phyloP scores from a whole-genome alignment of 257 asterid genomes.

The Cordia subcordata region DNA sequence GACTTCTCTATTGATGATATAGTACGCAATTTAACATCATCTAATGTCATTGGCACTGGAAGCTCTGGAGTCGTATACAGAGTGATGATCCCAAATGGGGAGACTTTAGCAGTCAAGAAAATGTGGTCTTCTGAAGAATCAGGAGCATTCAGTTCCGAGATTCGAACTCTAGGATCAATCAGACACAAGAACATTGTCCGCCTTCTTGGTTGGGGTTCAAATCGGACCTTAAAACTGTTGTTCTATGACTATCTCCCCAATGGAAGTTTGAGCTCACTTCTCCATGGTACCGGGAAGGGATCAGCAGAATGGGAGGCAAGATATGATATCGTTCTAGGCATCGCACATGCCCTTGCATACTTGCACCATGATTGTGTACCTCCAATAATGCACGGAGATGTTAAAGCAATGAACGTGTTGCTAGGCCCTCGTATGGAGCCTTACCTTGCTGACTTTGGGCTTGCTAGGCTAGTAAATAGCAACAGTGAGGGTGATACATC shows the following conservation, averaged over 20 bases:
- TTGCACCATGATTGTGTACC: slow-evolving; percentile 94
- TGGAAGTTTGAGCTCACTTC: slow-evolving; percentile 93
- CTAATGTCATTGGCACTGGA: slow-evolving; percentile 91
- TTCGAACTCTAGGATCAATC: slow-evolving; percentile 75
- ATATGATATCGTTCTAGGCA: slow-evolving; percentile 64
- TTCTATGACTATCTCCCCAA: slow-evolving; percentile 90
- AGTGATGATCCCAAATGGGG: slow-evolving; percentile 67
- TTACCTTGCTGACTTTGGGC: slow-evolving; percentile 86
- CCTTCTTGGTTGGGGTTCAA: slow-evolving; percentile 89
- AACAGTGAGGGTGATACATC: slow-evolving; percentile 25
- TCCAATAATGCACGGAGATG: slow-evolving; percentile 93
- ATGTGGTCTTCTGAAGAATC: slow-evolving; percentile 94
- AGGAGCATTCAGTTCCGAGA: slow-evolving; percentile 74
- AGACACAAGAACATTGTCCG: slow-evolving; percentile 90
- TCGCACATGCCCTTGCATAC: slow-evolving; percentile 85
- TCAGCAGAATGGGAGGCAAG: slow-evolving; percentile 88
- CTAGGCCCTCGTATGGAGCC: slow-evolving; percentile 79
- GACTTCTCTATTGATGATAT: slow-evolving; percentile 73
- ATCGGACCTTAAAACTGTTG: slow-evolving; percentile 62
- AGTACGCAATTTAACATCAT: slow-evolving; percentile 59
- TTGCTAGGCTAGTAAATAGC: slow-evolving; percentile 58
- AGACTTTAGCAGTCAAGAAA: slow-evolving; percentile 71
- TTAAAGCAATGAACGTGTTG: slow-evolving; percentile 91
- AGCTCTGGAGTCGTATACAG: slow-evolving; percentile 94
- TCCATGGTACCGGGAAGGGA: slow-evolving; percentile 83